These are phyloP conservation scores for Melampsora americana DNA, from an alignment of 1,284 basidiomycete genomes.

Conservation along the genomic window DNA sequence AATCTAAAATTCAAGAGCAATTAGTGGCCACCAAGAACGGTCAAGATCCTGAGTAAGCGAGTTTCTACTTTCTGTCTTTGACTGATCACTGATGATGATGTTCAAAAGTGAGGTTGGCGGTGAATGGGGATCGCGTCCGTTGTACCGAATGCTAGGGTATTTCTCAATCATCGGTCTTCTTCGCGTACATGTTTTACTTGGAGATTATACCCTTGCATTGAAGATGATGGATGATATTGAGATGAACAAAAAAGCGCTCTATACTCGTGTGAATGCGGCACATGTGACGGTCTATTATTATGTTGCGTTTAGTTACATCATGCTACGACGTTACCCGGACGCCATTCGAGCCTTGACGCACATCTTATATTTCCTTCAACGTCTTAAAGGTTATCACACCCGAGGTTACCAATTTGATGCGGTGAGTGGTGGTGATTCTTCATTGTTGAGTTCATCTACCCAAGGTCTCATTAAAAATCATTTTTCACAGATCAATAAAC, in stretches of 20 bases:
- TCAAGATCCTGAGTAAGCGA: conserved; percentile 66
- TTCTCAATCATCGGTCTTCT: conserved; percentile 93
- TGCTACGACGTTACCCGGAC: conserved; percentile 88
- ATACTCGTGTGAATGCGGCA: conserved; percentile 86
- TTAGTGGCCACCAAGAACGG: conserved; percentile 76
- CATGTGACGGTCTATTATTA: conserved; percentile 94
- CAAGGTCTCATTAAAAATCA: conserved; percentile 24
- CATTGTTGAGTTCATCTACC: background rate
- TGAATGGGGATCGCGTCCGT: conserved; percentile 81
- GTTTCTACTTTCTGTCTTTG: conserved; percentile 11
- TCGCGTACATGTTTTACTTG: conserved; percentile 89
- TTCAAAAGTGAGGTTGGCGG: conserved; percentile 72
- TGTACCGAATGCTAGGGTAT: conserved; percentile 96
- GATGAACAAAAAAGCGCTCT: conserved; percentile 78
- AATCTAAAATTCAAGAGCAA: conserved; percentile 91
- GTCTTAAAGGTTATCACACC: conserved; percentile 69
- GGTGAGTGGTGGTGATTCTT: conserved; percentile 56
- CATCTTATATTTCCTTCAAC: conserved; percentile 78
- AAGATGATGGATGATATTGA: conserved; percentile 94
- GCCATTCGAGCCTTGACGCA: conserved; percentile 89
- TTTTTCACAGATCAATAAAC: conserved; percentile 78
- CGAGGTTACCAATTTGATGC: conserved; percentile 95
- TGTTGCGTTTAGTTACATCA: conserved; percentile 93
- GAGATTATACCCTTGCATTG: conserved; percentile 89
- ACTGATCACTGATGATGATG: conserved; percentile 10